A percentile compares a stretch with the other conserved stretches of the same genome.
Evolutionary conservation across 306 rosid genomes (phyloP).

Genomic region (Casuarina glauca): DNA sequence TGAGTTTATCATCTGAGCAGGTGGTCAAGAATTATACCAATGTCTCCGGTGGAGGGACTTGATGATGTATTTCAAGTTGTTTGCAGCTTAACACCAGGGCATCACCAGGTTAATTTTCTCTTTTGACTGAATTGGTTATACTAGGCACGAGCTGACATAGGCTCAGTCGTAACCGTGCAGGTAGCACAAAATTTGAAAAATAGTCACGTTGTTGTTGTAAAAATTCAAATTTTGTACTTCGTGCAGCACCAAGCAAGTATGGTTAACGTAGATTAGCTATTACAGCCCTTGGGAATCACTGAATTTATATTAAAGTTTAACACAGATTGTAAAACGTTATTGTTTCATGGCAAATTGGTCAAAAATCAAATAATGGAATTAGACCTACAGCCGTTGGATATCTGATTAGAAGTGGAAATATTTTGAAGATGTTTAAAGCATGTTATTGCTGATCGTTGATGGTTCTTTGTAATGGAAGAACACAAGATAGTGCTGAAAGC

Average conservation of each 20-base stretch:
- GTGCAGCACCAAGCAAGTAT: background rate
- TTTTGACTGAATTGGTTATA: slow-evolving; percentile 10
- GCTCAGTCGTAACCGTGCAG: background rate
- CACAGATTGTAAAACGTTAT: background rate
- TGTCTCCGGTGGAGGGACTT: slow-evolving; percentile 79
- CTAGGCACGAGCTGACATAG: background rate
- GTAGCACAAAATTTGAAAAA: background rate
- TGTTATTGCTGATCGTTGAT: background rate
- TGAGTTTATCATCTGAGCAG: slow-evolving; percentile 38
- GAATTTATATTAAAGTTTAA: background rate
- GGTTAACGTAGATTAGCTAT: background rate
- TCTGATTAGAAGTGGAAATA: background rate
- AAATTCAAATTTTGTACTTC: background rate
- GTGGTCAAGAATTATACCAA: slow-evolving; percentile 65
- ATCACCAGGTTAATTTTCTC: slow-evolving; percentile 65
- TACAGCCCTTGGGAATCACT: background rate
- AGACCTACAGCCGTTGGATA: background rate
- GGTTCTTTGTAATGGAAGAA: background rate
- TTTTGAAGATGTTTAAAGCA: background rate
- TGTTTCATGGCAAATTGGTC: background rate
- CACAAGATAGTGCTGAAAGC: background rate
- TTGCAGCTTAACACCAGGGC: slow-evolving; percentile 76
- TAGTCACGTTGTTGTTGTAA: background rate
- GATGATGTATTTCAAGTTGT: slow-evolving; percentile 77
- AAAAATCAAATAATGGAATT: background rate